Evolutionary conservation across 2,329 filamentous ascomycete species (phyloP).

Genomic region (Macroventuria anomochaeta): DNA sequence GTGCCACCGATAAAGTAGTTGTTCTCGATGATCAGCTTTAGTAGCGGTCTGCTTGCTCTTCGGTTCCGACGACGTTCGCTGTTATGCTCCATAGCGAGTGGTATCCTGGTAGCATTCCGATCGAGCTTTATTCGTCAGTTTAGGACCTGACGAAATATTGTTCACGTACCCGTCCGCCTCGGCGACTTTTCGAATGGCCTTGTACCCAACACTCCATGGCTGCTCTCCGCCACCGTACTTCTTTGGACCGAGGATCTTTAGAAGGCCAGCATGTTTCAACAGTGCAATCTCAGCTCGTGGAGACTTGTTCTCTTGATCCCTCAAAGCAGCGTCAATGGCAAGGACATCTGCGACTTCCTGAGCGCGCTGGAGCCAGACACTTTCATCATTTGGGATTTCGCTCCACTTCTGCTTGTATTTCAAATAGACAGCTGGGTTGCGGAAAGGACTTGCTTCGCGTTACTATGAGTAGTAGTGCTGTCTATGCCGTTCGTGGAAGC

Average conservation of each 20-base stretch:
- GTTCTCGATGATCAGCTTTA: constrained; percentile 64
- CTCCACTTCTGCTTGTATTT: constrained; percentile 49
- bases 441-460: constrained; percentile 21
- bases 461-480: constrained; percentile 14
- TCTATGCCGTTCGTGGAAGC: constrained; percentile 21
- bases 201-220: constrained; percentile 63
- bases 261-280: constrained; percentile 59
- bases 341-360: constrained; percentile 59
- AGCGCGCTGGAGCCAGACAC: constrained; percentile 58
- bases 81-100: constrained; percentile 70
- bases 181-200: constrained; percentile 66
- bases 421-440: constrained; percentile 52
- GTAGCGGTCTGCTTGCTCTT: constrained; percentile 64
- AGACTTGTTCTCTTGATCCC: constrained; percentile 61
- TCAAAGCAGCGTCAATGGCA: constrained; percentile 54
- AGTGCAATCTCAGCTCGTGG: constrained; percentile 59
- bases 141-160: neutral
- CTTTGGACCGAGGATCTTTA: constrained; percentile 59
- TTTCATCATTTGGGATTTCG: constrained; percentile 49
- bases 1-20: constrained; percentile 71
- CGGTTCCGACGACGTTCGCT: constrained; percentile 65
- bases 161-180: constrained; percentile 63
- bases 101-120: constrained; percentile 71
- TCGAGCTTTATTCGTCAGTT: constrained; percentile 45
- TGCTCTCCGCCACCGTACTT: constrained; percentile 62